Conservation (phyloP, 2,329 filamentous ascomycete genomes). For the Colletotrichum sansevieriae region DNA sequence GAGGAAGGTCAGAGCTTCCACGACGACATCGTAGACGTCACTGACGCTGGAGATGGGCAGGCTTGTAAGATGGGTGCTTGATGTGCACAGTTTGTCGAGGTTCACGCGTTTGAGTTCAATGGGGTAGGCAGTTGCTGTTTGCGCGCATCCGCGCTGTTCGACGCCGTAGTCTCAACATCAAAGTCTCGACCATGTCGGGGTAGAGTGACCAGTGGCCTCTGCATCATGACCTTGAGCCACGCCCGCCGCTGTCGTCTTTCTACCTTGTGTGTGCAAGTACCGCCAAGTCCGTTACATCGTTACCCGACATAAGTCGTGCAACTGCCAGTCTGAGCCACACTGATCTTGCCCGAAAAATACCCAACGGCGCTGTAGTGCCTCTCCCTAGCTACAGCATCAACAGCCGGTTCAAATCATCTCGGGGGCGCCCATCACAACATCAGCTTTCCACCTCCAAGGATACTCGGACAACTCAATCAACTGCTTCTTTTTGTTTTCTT, state of each 20-base stretch:
- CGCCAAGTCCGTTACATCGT: neutral
- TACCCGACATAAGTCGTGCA: neutral
- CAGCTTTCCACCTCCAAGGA: conserved; percentile 29
- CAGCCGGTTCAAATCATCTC: conserved; percentile 30
- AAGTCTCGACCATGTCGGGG: neutral
- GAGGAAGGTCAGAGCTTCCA: too few relatives aligned
- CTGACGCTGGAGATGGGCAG: too few relatives aligned
- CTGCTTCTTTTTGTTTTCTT: conserved; percentile 39
- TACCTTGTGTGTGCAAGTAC: neutral
- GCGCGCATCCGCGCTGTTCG: neutral
- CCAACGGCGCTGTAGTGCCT: neutral
- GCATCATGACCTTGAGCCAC: neutral
- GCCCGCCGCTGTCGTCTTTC: neutral
- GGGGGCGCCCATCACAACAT: conserved; percentile 34
- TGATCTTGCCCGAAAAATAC: neutral
- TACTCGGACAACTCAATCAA: conserved; percentile 34
- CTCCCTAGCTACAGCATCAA: conserved; percentile 2
- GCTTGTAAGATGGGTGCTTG: too few relatives aligned
- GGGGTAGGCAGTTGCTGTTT: neutral
- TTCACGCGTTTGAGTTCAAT: too few relatives aligned
- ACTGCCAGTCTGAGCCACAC: neutral
- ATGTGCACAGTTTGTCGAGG: too few relatives aligned
- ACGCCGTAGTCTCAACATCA: neutral
- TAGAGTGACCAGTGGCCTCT: neutral
- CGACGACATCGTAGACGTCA: too few relatives aligned